Conservation (phyloP, 177 flowering plant species). For the Vitis hybrid region DNA sequence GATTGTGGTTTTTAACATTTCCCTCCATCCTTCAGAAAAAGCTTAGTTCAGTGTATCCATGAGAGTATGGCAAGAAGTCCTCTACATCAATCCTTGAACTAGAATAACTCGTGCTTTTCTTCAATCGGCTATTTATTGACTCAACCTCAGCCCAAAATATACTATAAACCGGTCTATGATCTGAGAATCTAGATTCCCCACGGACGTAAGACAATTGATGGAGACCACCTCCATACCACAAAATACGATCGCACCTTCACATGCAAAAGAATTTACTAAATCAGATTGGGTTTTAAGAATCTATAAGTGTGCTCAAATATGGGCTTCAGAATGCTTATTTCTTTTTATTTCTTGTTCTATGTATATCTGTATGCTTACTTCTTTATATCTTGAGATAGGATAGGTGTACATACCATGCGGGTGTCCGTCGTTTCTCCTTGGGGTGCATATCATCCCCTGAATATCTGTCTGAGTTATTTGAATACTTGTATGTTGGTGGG, state of each 20-base stretch:
- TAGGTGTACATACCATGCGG: conserved; percentile 75
- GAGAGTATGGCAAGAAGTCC: conserved; percentile 60
- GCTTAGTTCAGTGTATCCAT: conserved; percentile 67
- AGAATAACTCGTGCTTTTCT: conserved; percentile 58
- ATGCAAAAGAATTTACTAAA: conserved; percentile 9
- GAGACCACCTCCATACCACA: conserved; percentile 81
- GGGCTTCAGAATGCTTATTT: neutral
- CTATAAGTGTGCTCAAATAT: neutral
- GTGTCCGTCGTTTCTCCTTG: conserved; percentile 88
- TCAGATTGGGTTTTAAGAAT: neutral
- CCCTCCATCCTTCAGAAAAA: conserved; percentile 43
- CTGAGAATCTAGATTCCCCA: conserved; percentile 83
- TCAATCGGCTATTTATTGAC: conserved; percentile 39
- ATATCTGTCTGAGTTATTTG: conserved; percentile 82
- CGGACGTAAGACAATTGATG: conserved; percentile 80
- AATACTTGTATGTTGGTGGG: conserved; percentile 94
- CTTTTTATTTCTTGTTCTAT: neutral
- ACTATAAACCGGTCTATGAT: conserved; percentile 85
- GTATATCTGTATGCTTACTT: neutral
- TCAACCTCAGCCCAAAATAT: conserved; percentile 80
- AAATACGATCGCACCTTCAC: conserved; percentile 80
- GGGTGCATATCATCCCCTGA: conserved; percentile 84
- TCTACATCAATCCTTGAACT: conserved; percentile 58
- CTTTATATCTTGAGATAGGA: neutral
- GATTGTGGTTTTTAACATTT: neutral